Base-by-base conservation (phyloP, 2,329 filamentous ascomycete species). In the Penicillium sp. region DNA sequence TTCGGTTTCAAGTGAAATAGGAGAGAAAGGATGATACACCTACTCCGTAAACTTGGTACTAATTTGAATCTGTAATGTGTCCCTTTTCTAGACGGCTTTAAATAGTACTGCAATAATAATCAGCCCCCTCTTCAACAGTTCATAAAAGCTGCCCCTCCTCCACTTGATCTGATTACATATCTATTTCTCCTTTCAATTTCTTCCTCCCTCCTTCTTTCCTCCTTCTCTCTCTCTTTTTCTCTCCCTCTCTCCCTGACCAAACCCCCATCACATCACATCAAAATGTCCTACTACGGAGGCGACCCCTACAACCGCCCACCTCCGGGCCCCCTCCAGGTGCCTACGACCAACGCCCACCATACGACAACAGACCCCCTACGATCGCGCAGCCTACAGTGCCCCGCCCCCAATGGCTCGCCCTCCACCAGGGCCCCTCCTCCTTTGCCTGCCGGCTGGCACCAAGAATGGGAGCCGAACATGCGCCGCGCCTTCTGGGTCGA, bases 401-500 rank as follows among this genome's bases (percentile, higher is more conserved):
- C 71, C 74, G 16, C 67, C 70, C 4, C 65, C 71, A 8, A 65
- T 66, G 37, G 61, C 69, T 25, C 72, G 71, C 2, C 76, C 74
- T 30, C 76, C 73, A 16, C 67, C 70, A 3, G 73, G 73, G 53
- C 78, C 77, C 83, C 87, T 26, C 78, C 84, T 62, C 71, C 73
- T 19, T 78, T 89, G 65, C 82, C 87, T 26, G 70, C 80, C 53
- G 87, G 87, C 66, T 90, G 88, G 87, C 77, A 79, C 30, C 80
- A 86, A 26, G 84, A 88, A 73, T 90, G 83, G 76, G 87, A 90
- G 65, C 82, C 85, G 59, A 80, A 79, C 60, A 78, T 81, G 61
- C 84, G 87, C 70, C 84, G 85, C 58, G 89, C 85, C 79, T 90
- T 85, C 77, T 91, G 88, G 70, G 80, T 86, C 59, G 86, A 90